Percentiles rank a stretch among this genome's conserved stretches.
Evolutionary conservation across 75 land plant genomes (phyloP).

Genomic region (Cryptomeria japonica): DNA sequence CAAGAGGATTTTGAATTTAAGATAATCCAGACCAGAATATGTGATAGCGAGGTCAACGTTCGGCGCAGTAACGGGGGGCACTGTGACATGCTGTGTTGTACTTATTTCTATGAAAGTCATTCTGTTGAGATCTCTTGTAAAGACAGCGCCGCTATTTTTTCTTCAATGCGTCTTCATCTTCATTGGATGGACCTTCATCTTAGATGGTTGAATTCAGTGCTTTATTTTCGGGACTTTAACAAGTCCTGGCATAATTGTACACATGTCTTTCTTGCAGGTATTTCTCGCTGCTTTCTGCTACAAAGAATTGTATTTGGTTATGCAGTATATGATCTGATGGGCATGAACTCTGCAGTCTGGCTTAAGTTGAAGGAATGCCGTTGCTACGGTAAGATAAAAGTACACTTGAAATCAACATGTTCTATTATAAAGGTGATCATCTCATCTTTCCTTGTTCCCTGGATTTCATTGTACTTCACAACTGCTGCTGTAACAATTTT

Average conservation of each 20-base stretch:
- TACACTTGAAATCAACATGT: too few species aligned
- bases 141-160: too few species aligned
- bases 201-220: neutral
- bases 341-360: too few species aligned
- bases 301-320: too few species aligned
- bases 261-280: neutral
- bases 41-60: neutral
- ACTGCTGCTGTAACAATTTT: neutral
- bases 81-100: neutral
- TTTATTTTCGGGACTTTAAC: neutral
- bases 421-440: too few species aligned
- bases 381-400: too few species aligned
- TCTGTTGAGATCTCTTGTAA: neutral
- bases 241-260: neutral
- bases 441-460: neutral
- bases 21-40: neutral
- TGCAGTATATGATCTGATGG: too few species aligned
- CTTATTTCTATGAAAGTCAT: neutral
- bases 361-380: too few species aligned
- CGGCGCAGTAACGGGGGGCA: neutral
- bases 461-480: neutral
- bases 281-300: neutral
- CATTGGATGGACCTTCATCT: neutral
- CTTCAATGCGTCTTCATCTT: neutral
- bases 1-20: neutral